Percentiles rank a stretch among this genome's conserved stretches.
These are phyloP conservation scores for Leptographium procerum DNA, from an alignment of 2,329 filamentous ascomycete species.

Conservation along the genomic window DNA sequence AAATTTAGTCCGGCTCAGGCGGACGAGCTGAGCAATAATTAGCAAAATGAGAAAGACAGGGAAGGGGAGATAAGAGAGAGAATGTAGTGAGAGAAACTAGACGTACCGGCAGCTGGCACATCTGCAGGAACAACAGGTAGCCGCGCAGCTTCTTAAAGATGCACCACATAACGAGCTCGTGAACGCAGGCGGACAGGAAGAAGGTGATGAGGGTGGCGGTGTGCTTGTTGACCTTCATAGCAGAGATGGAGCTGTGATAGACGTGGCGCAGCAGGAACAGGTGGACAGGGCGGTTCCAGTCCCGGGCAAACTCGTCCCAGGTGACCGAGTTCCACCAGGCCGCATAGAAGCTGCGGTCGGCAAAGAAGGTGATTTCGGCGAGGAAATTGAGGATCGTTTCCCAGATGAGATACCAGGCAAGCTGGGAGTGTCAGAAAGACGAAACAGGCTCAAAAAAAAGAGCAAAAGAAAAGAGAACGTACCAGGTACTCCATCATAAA, in stretches of 20 bases:
- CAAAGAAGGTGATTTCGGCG: conserved; percentile 65
- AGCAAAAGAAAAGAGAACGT: conserved; percentile 7
- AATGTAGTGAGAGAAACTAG: too few relatives aligned
- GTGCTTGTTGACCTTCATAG: conserved; percentile 57
- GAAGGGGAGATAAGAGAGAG: not conserved
- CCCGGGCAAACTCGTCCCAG: conserved; percentile 68
- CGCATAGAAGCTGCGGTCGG: conserved; percentile 62
- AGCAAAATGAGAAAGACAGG: not conserved
- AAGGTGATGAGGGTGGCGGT: conserved; percentile 68
- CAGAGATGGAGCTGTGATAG: conserved; percentile 66
- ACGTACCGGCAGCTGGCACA: conserved; percentile 57
- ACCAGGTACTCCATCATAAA: conserved; percentile 67
- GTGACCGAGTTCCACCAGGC: conserved; percentile 52
- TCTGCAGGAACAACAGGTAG: conserved; percentile 61
- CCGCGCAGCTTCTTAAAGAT: conserved; percentile 68
- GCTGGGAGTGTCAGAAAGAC: conserved; percentile 18
- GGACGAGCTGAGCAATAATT: conserved; percentile 39
- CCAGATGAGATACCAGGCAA: conserved; percentile 77
- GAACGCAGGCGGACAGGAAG: conserved; percentile 56
- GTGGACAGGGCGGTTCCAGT: conserved; percentile 71
- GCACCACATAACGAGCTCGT: conserved; percentile 72
- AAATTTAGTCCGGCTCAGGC: conserved; percentile 54
- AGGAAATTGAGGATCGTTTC: conserved; percentile 63
- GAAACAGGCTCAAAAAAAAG: not conserved
- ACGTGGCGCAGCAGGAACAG: conserved; percentile 69